Evolutionary conservation across 129 eudicot species (phyloP), one percentile per base, ranked within the genome.

Genomic region (Heracleum sosnowskyi): DNA sequence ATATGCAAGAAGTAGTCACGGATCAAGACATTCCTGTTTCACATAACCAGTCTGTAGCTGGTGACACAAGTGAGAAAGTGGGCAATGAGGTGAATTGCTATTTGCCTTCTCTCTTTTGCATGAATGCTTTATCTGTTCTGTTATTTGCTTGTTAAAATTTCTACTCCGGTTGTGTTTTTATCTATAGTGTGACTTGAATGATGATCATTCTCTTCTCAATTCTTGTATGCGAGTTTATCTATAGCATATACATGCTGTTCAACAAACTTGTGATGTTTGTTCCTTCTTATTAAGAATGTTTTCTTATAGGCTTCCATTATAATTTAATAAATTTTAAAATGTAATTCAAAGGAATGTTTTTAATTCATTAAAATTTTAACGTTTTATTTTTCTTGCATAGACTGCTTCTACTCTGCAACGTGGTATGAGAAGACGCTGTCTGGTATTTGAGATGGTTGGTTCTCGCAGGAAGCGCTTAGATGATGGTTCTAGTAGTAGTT

Each of bases 341-440:
- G 28, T 53, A 20, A 53, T 3, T 60, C 12, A n/a, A 9, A 26
- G 6, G 68, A 60, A 60, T n/a, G 7, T 31, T 9, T 66, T 66
- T 16, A 6, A 28, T 13, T 40, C 18, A 8, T 15, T 46, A 15
- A 15, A 41, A 17, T 18, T 4, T 33, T 7, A 11, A 9, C 7
- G 10, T 37, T 22, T 22, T 5, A 1, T 4, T 29, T 28, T 64
- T 11, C 77, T 40, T 80, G 9, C 86, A 72, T 72, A 94, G 98
- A 62, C 40, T 75, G 87, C 87, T 78, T 82, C 88, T 22, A 89
- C 86, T 87, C 84, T 88, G 47, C 83, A 86, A 47, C 89, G 92
- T 71, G 93, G 92, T 29, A 89, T 87, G 88, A 85, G 96, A 85
- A 88, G 97, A 68, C 97, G 99, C 7, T 92, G 99, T 84, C 81